These are phyloP conservation scores for Scutellaria minor DNA, from an alignment of 257 asterid genomes.

Conservation along the genomic window DNA sequence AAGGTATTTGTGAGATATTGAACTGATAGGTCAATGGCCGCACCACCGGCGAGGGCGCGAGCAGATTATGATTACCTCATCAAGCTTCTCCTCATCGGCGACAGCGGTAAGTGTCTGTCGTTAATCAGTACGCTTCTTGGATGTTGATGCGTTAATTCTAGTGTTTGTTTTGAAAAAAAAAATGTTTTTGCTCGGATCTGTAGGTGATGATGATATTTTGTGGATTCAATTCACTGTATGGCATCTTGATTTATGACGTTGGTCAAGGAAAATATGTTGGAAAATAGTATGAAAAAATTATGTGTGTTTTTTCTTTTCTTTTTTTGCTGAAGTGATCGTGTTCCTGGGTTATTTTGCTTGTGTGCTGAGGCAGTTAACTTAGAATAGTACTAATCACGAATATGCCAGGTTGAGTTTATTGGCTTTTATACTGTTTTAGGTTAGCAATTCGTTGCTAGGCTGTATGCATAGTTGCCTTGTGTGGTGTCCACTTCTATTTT, in stretches of 20 bases:
- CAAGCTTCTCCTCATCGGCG: constrained; percentile 74
- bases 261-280: neutral
- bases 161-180: neutral
- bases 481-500: neutral
- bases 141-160: neutral
- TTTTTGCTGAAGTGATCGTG: neutral
- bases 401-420: constrained; percentile 12
- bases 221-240: constrained; percentile 26
- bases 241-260: constrained; percentile 17
- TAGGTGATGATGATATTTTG: constrained; percentile 22
- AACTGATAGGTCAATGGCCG: constrained; percentile 56
- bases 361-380: constrained; percentile 1
- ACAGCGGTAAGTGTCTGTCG: constrained; percentile 49
- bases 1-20: constrained; percentile 27
- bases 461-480: constrained; percentile 11
- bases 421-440: constrained; percentile 12
- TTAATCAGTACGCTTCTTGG: neutral
- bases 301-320: neutral
- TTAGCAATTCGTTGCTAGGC: constrained; percentile 13
- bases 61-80: constrained; percentile 71
- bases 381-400: neutral
- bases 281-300: neutral
- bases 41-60: constrained; percentile 72
- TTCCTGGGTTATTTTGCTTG: neutral
- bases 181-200: constrained; percentile 38